Evolutionary conservation across 495 filamentous ascomycete species (phyloP).

Genomic region (Neurospora sp.): DNA sequence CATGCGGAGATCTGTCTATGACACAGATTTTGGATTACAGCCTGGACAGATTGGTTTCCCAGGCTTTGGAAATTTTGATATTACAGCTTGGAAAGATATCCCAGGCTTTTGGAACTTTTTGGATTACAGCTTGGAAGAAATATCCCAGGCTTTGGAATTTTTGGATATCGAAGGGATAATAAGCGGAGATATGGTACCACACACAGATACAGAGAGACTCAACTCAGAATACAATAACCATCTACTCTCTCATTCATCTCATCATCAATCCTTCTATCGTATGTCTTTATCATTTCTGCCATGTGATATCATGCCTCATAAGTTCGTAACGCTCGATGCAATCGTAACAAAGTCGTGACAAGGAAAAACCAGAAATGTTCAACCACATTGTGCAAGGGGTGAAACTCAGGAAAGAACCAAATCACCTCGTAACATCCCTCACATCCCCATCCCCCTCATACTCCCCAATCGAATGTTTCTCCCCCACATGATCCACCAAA

Average conservation of each 20-base stretch:
- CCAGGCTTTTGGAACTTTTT: not conserved
- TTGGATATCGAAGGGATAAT: not conserved
- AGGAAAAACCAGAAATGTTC: not conserved
- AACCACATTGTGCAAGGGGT: not conserved
- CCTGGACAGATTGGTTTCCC: not conserved
- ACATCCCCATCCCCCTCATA: conserved; percentile 22
- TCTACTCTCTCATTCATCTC: not conserved
- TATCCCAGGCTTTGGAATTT: not conserved
- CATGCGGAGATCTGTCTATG: not conserved
- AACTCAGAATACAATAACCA: not conserved
- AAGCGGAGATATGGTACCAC: not conserved
- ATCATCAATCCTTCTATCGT: not conserved
- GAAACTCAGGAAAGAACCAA: not conserved
- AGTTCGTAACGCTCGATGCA: not conserved
- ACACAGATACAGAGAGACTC: not conserved
- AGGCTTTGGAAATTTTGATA: not conserved
- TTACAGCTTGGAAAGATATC: not conserved
- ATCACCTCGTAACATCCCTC: conserved; percentile 8
- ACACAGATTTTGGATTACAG: not conserved
- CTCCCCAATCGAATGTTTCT: conserved; percentile 19
- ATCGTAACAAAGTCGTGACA: not conserved
- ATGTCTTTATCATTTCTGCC: not conserved
- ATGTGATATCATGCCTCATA: not conserved
- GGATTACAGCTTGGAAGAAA: not conserved
- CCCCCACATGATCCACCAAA: conserved; percentile 21